Percentiles rank a stretch among this genome's conserved stretches.
Conservation (phyloP, 768 basidiomycete genomes). For the Coprinopsis sp. region DNA sequence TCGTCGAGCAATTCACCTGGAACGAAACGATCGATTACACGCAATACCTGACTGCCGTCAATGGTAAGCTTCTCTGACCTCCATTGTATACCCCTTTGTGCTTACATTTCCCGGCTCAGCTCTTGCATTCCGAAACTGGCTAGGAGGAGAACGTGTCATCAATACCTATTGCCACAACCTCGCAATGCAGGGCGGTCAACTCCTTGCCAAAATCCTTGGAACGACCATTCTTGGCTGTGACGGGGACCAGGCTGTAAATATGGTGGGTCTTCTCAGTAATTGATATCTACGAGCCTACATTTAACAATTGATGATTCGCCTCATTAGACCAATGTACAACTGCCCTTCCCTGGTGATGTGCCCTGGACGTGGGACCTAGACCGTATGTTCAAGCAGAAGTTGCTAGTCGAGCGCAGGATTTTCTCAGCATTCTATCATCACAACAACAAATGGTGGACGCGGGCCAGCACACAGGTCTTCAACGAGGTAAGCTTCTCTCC, state of each 20-base stretch:
- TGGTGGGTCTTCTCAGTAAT: conserved; percentile 46
- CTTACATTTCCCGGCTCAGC: conserved; percentile 38
- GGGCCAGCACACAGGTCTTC: conserved; percentile 44
- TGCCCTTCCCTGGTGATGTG: conserved; percentile 31
- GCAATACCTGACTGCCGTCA: conserved; percentile 2
- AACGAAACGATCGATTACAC: neutral
- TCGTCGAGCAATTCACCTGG: conserved; percentile 48
- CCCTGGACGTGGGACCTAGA: conserved; percentile 19
- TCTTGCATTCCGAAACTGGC: conserved; percentile 68
- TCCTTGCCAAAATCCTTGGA: conserved; percentile 58
- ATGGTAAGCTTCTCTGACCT: neutral
- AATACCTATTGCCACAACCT: conserved; percentile 69
- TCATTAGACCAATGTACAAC: conserved; percentile 35
- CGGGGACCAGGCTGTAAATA: conserved; percentile 62
- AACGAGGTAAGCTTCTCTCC: conserved; percentile 31
- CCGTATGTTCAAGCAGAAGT: conserved; percentile 22
- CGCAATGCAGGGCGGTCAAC: conserved; percentile 62
- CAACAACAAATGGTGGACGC: conserved; percentile 41
- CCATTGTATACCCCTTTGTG: neutral
- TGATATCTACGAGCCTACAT: neutral
- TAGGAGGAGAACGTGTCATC: conserved; percentile 80
- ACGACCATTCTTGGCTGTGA: conserved; percentile 62
- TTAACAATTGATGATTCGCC: neutral
- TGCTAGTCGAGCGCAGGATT: conserved; percentile 31
- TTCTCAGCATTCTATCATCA: conserved; percentile 33